Conservation (phyloP, 345 rosid species). For the Heritiera littoralis region DNA sequence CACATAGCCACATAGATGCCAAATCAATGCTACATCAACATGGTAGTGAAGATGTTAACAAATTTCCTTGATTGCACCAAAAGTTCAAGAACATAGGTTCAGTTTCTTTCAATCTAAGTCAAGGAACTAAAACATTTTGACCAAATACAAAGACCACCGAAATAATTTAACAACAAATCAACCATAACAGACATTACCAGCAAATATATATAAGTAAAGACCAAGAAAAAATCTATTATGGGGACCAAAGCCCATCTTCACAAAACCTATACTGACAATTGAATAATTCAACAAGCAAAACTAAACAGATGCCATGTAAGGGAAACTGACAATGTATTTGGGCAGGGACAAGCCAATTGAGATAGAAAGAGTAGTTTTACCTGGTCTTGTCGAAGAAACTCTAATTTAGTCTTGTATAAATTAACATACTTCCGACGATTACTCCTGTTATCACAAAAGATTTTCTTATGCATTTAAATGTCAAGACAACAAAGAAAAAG, state of each 20-base stretch:
- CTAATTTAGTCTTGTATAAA: conserved; percentile 73
- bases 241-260: neutral
- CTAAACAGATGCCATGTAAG: neutral
- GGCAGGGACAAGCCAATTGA: neutral
- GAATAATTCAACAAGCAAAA: conserved; percentile 6
- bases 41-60: no score
- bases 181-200: neutral
- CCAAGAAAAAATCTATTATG: neutral
- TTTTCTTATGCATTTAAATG: neutral
- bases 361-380: conserved; percentile 34
- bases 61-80: no score
- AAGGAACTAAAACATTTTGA: no score
- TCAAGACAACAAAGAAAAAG: conserved; percentile 23
- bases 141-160: no score
- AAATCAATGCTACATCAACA: no score
- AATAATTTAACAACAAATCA: no score
- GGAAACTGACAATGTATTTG: neutral
- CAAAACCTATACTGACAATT: neutral
- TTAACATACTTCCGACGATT: conserved; percentile 69
- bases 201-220: no score
- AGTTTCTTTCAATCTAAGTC: no score
- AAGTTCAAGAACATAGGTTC: no score
- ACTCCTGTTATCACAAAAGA: conserved; percentile 49
- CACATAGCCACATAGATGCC: no score
- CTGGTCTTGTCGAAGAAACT: conserved; percentile 70